Evolutionary conservation across 2,329 filamentous ascomycete species (phyloP), one percentile per base, ranked within the genome.

Genomic region (Arthroderma sp.): DNA sequence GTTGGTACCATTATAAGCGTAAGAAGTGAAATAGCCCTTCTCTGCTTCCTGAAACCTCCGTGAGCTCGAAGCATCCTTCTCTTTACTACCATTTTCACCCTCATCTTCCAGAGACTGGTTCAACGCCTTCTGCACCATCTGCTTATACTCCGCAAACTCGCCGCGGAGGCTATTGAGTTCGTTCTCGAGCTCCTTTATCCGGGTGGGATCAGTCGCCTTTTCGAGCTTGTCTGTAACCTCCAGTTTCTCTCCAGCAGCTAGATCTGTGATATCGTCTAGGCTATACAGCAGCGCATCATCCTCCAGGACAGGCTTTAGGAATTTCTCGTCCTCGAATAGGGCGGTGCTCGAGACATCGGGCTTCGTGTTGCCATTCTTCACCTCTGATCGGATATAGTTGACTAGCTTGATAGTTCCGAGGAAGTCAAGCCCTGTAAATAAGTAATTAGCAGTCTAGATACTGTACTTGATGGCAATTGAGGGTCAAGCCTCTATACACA

Each of bases 271-370:
- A 61, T 96, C 93, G 62, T 95, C 91, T 19, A 98, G 77, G 57
- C 82, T 87, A 68, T 94, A 90, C 33, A 98, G 81, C 56, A 97
- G 76, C 2, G 91, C 87, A 69, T 98, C 93, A 63, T 96, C 89
- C 59, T 93, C 85, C 6, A 98, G 74, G 2, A 90, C 84, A 0
- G 93, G 93, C 67, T 87, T 86, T 59, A 98, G 77, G 67, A 84
- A 94, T 62, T 80, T 79, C 62, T 97, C 91, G 60, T 89, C 82
- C n/a, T 83, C 78, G 61, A 96, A 83, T 25, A 83, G 76, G 1
- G 76, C 74, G 37, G 75, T 75, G 2, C 81, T 77, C 58, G 88
- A 83, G 44, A 85, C 72, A 58, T 80, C 76, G 0, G 82, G 81
- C 2, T 69, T 65, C 33, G 61, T 62, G 56, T 76, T 73, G 31